Conservation (phyloP, 2,329 filamentous ascomycete species). For the Colletotrichum australisinense region DNA sequence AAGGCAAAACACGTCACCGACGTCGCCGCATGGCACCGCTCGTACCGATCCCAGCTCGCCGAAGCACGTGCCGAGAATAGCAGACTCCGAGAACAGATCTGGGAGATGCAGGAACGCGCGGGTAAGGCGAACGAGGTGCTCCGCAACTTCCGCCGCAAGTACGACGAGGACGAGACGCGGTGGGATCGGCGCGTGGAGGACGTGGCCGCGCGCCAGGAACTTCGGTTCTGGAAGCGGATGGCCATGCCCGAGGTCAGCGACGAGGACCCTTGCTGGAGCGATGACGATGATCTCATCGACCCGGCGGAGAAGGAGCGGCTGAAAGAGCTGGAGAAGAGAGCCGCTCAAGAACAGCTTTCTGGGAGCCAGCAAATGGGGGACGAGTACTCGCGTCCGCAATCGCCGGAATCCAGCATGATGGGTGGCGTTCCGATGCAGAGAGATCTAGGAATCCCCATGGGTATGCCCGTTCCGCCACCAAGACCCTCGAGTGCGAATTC, state of each 20-base stretch:
- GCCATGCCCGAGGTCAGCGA: conserved; percentile 71
- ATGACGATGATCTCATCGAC: conserved; percentile 74
- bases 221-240: conserved; percentile 75
- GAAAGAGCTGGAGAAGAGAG: conserved; percentile 60
- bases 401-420: conserved; percentile 42
- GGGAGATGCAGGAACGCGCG: conserved; percentile 73
- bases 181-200: conserved; percentile 66
- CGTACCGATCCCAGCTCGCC: conserved; percentile 73
- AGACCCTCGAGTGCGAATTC: conserved; percentile 55
- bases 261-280: conserved; percentile 71
- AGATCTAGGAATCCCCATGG: conserved; percentile 41
- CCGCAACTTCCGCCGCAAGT: conserved; percentile 65
- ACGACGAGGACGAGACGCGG: conserved; percentile 66
- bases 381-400: conserved; percentile 45
- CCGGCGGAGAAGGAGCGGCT: conserved; percentile 68
- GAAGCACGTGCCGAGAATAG: conserved; percentile 74
- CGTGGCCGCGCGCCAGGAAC: conserved; percentile 65
- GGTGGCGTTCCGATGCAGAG: conserved; percentile 58
- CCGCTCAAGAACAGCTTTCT: conserved; percentile 50
- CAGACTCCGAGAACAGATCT: conserved; percentile 72
- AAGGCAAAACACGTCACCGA: conserved; percentile 72
- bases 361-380: conserved; percentile 48
- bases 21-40: conserved; percentile 73
- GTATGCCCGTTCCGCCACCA: conserved; percentile 50
- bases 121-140: conserved; percentile 67